Evolutionary conservation across 306 rosid species (phyloP), one percentile per base, ranked within the genome.

Genomic region (Vigna trinervia): DNA sequence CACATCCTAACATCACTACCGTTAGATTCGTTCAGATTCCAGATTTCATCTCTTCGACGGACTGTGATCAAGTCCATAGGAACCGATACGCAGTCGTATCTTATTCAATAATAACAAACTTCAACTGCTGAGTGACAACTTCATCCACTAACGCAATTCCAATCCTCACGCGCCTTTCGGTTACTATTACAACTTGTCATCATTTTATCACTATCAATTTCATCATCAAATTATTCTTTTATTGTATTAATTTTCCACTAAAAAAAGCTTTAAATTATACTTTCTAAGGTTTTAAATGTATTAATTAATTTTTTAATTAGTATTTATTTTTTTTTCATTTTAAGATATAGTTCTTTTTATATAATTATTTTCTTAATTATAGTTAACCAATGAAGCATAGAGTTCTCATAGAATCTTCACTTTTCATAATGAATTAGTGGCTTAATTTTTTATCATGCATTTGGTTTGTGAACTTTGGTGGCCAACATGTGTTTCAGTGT

Each of bases 71-170:
- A 41, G 12, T 4, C 50, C 45, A 17, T 9, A 19, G 3, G 19
- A 70, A 15, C 17, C 45, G 8, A 76, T 51, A 75, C 66, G 57
- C 75, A 61, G 78, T 67, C 73, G 17, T 10, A 43, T 60, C 73
- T 4, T 28, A 73, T 81, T 80, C 76, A 73, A 39, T 79, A 45
- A 62, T 34, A 62, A 73, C 75, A 36, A 36, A 23, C 72, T 28
- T 38, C 50, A 61, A 8, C 52, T 64, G 62, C 23, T 61, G 11
- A 62, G 59, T 74, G 14, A 45, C 41, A 34, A 53, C 68, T 12
- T 48, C 51, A 50, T 69, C 13, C 45, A 46, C 57, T 73, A 57
- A 61, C 66, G 62, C 56, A 51, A 23, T 20, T 5, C 8, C 20
- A 9, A 46, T 8, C 13, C 47, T 48, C 72, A 9, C 30, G 86